phyloP scores from a whole-genome alignment of 2,329 filamentous ascomycete species.

The Nemania bipapillata region DNA sequence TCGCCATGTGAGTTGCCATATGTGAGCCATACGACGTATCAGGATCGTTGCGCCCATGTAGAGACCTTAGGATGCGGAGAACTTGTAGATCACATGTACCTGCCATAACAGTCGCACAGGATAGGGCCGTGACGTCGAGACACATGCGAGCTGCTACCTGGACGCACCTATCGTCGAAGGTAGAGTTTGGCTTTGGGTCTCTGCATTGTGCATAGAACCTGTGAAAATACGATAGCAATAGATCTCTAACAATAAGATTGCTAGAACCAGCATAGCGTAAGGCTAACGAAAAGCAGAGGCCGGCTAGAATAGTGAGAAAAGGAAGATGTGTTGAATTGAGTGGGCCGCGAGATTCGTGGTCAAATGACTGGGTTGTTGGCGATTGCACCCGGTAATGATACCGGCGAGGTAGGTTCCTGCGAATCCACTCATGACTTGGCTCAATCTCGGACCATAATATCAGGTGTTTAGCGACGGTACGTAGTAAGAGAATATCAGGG shows the following conservation, averaged over 20 bases:
- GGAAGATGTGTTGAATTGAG: conserved; percentile 86
- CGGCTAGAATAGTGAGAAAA: conserved; percentile 90
- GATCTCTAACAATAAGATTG: conserved; percentile 76
- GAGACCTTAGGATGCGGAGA: conserved; percentile 82
- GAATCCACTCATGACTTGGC: conserved; percentile 78
- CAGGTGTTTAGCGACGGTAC: conserved; percentile 87
- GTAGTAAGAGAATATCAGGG: conserved; percentile 88
- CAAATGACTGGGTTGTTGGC: conserved; percentile 65
- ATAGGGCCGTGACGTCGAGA: conserved; percentile 85
- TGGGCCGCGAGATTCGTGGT: conserved; percentile 44
- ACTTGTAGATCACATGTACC: conserved; percentile 90
- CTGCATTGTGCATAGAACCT: conserved; percentile 82
- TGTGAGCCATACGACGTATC: conserved; percentile 94
- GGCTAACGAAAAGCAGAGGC: conserved; percentile 83
- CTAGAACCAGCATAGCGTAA: conserved; percentile 79
- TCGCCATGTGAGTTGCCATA: conserved; percentile 88
- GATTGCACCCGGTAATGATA: conserved; percentile 70
- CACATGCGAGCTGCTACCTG: conserved; percentile 88
- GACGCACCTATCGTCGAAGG: conserved; percentile 86
- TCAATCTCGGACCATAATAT: conserved; percentile 91
- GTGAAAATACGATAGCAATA: conserved; percentile 85
- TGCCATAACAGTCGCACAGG: conserved; percentile 90
- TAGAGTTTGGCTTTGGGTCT: conserved; percentile 46
- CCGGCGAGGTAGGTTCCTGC: conserved; percentile 74
- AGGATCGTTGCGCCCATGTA: conserved; percentile 86